Percentiles rank a stretch among this genome's conserved stretches.
These are phyloP conservation scores for Fusarium sp. DNA, from an alignment of 2,329 filamentous ascomycete species.

Conservation along the genomic window DNA sequence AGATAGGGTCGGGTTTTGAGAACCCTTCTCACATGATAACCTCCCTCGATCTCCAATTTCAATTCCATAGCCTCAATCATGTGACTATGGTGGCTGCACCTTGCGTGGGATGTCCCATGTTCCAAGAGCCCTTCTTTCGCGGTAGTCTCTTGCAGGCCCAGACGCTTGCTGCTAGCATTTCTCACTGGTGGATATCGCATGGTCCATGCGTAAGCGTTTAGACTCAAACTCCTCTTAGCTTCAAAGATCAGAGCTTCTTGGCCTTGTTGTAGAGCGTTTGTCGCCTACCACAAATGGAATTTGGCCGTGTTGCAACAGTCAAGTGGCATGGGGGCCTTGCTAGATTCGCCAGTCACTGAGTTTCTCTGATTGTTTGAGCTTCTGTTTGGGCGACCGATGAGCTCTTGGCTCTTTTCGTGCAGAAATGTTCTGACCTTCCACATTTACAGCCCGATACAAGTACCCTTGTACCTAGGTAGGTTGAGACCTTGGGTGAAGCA, in stretches of 20 bases:
- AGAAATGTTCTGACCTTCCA: neutral
- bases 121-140: neutral
- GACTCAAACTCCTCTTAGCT: conserved; percentile 19
- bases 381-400: conserved; percentile 24
- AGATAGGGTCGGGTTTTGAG: neutral
- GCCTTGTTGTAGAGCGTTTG: no score
- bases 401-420: conserved; percentile 4
- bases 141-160: neutral
- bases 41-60: neutral
- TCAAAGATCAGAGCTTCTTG: conserved; percentile 12
- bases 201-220: conserved; percentile 18
- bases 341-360: neutral
- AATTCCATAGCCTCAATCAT: conserved; percentile 4
- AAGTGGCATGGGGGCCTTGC: neutral
- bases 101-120: conserved; percentile 28
- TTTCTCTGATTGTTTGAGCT: conserved; percentile 12
- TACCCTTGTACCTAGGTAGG: neutral
- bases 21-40: neutral
- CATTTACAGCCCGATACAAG: no score
- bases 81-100: conserved; percentile 6
- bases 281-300: conserved; percentile 25
- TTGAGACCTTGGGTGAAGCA: neutral
- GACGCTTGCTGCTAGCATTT: conserved; percentile 4
- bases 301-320: conserved; percentile 3
- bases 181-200: conserved; percentile 25